These are phyloP conservation scores for Aspergillus aculeatinus DNA, from an alignment of 2,329 filamentous ascomycete species.

Conservation along the genomic window DNA sequence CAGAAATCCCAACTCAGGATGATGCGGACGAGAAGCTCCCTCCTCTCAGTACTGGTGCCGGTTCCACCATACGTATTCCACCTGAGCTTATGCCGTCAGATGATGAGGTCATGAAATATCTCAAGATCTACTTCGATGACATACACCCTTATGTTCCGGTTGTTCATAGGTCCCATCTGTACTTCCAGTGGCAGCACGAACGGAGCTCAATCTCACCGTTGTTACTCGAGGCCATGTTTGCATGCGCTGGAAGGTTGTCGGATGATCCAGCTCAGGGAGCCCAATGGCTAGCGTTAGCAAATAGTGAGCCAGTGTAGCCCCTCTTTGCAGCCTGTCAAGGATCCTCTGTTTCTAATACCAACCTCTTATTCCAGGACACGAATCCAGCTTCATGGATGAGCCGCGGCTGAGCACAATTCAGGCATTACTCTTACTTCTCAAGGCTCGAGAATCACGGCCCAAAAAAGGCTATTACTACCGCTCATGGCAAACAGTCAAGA, in stretches of 20 bases:
- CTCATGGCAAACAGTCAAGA: slow-evolving; percentile 94
- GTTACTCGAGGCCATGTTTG: slow-evolving; percentile 85
- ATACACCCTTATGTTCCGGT: slow-evolving; percentile 93
- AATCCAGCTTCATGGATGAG: slow-evolving; percentile 90
- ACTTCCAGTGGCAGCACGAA: slow-evolving; percentile 84
- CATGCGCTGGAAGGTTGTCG: slow-evolving; percentile 78
- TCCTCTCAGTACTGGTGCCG: slow-evolving; percentile 65
- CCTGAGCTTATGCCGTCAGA: slow-evolving; percentile 91
- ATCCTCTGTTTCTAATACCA: slow-evolving; percentile 25
- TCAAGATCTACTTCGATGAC: slow-evolving; percentile 85
- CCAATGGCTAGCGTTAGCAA: slow-evolving; percentile 88
- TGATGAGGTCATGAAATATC: slow-evolving; percentile 76
- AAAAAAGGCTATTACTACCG: slow-evolving; percentile 95
- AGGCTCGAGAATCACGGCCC: slow-evolving; percentile 86
- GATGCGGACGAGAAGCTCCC: slow-evolving; percentile 72
- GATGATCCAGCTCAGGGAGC: slow-evolving; percentile 82
- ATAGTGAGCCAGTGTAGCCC: slow-evolving; percentile 58
- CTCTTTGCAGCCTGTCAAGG: slow-evolving; percentile 1
- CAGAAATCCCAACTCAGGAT: slow-evolving; percentile 60
- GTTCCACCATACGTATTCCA: slow-evolving; percentile 80
- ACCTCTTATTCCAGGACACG: slow-evolving; percentile 63
- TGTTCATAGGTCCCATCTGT: slow-evolving; percentile 76
- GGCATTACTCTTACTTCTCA: slow-evolving; percentile 80
- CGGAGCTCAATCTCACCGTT: slow-evolving; percentile 84
- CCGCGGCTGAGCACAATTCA: slow-evolving; percentile 89